These are phyloP conservation scores for Saturnispora kantuleensis DNA, from an alignment of 805 yeast species.

Conservation along the genomic window DNA sequence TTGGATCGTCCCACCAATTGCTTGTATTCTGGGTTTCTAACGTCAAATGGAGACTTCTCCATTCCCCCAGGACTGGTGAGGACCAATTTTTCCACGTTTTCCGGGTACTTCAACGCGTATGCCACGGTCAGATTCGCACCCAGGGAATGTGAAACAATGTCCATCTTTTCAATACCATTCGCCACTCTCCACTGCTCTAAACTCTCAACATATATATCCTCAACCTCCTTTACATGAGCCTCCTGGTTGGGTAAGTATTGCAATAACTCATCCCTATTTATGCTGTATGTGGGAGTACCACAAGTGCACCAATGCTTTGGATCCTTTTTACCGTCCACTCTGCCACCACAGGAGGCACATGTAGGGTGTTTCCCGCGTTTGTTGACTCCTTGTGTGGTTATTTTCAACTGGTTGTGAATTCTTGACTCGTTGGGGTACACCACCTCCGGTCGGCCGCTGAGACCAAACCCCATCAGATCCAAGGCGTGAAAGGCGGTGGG, in stretches of 20 bases:
- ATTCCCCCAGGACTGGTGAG: constrained; percentile 73
- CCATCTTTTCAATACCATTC: constrained; percentile 42
- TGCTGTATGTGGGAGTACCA: constrained; percentile 1
- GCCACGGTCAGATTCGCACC: constrained; percentile 68
- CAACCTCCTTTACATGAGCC: constrained; percentile 36
- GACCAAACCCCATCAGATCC: constrained; percentile 47
- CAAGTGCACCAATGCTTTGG: constrained; percentile 7
- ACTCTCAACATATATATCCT: constrained; percentile 45
- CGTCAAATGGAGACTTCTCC: constrained; percentile 56
- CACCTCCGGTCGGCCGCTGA: constrained; percentile 38
- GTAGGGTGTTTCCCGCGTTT: constrained; percentile 10
- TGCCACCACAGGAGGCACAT: constrained; percentile 11
- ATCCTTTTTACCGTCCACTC: constrained; percentile 11
- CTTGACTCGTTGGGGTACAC: constrained; percentile 16
- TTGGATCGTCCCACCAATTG: constrained; percentile 5
- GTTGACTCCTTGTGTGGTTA: constrained; percentile 17
- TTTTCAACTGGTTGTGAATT: constrained; percentile 19
- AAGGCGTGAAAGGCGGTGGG: constrained; percentile 27
- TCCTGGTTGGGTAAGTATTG: constrained; percentile 26
- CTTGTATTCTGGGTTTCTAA: constrained; percentile 31
- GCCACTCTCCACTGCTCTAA: constrained; percentile 56
- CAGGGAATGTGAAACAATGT: constrained; percentile 65
- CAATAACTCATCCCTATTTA: constrained; percentile 7
- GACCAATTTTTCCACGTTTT: constrained; percentile 41
- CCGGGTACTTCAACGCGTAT: constrained; percentile 51